A percentile compares a stretch with the other conserved stretches of the same genome.
phyloP scores from a whole-genome alignment of 2,329 filamentous ascomycete genomes.

The Chrysoporthe puriensis region DNA sequence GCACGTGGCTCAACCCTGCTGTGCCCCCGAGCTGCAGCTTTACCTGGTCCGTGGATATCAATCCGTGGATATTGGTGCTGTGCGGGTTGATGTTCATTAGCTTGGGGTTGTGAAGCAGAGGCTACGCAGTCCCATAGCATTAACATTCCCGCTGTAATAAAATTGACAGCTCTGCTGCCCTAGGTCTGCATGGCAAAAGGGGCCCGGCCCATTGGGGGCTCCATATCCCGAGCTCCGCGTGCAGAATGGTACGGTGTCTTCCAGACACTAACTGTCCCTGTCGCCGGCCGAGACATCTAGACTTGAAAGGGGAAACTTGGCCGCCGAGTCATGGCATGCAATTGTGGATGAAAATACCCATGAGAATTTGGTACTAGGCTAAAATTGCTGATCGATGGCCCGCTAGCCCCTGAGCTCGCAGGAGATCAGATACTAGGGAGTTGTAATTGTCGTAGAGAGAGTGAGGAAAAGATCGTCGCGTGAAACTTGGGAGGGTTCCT shows the following conservation, averaged over 20 bases:
- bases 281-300: background rate
- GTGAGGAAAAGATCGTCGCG: background rate
- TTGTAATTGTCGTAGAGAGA: background rate
- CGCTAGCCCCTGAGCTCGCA: background rate
- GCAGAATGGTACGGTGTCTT: background rate
- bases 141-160: background rate
- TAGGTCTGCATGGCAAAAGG: background rate
- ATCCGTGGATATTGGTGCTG: background rate
- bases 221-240: background rate
- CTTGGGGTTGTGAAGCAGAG: background rate
- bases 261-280: background rate
- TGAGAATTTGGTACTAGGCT: background rate
- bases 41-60: too few species aligned
- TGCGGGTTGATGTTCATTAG: background rate
- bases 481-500: background rate
- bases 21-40: too few species aligned
- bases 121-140: too few species aligned
- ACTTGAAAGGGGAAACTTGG: background rate
- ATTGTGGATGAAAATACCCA: background rate
- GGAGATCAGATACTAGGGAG: background rate
- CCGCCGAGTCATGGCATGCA: background rate
- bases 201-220: too few species aligned
- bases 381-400: constrained; percentile 1
- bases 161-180: background rate
- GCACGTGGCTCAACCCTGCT: too few species aligned